Evolutionary conservation across 495 filamentous ascomycete genomes (phyloP), one percentile per base, ranked within the genome.

Genomic region (Neurospora sp.): DNA sequence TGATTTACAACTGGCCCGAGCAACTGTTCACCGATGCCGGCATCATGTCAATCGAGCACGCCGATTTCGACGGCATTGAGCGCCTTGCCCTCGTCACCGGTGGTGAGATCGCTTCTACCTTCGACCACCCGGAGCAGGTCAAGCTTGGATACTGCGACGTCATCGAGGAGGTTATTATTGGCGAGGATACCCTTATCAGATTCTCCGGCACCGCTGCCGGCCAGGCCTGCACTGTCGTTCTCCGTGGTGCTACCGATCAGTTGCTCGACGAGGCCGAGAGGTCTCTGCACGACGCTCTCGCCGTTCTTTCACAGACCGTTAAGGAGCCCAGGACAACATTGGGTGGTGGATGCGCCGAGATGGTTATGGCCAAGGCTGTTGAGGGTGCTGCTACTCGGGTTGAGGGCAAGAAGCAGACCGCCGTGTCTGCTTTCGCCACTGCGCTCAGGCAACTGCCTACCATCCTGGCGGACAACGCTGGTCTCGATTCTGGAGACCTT

Each of bases 1-100:
- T 99, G 65, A 99, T 99, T 84, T 99, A 99, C 88, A 99, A 99
- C 88, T 98, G 96, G 95, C 96, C 96, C 41, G 96, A 99, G 82
- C 96, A 98, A 83, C 91, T 99, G 69, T 99, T 99, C 81, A 92
- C 95, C 35, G 96, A 99, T 81, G 95, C 94, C 10, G 96, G 96
- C 70, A 98, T 99, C 83, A 90, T 96, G 85, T 97, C 94, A 18
- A 99, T 99, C 77, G 96, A 99, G 86, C 96, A 99, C 81, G 96
- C 96, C 74, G 96, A 99, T 82, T 99, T 99, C 76, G 96, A 99
- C 81, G 96, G 96, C 73, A 94, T 99, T 74, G 96, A 99, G 86
- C 89, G 96, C 40, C 83, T 99, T 74, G 95, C 96, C 14, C 86
- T 99, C 65, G 96, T 99, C 20, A 98, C 96, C 6, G 96, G 96